Percentiles rank a stretch among this genome's conserved stretches.
phyloP scores from a whole-genome alignment of 306 rosid genomes.

The Glycine latifolia region DNA sequence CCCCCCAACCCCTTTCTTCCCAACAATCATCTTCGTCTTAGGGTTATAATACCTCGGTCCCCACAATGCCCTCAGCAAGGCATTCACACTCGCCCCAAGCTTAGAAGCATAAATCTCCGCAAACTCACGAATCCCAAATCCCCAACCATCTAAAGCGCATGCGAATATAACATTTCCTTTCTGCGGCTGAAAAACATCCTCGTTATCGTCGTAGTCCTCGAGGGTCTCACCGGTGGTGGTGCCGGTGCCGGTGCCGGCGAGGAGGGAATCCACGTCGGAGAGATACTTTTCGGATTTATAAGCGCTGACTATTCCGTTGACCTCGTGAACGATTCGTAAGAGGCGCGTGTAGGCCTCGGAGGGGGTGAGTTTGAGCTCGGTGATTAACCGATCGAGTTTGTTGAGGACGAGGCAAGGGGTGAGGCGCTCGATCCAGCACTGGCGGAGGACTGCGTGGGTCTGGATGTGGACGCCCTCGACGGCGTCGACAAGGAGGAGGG shows the following conservation, averaged over 20 bases:
- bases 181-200: conserved; percentile 84
- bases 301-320: conserved; percentile 82
- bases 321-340: conserved; percentile 76
- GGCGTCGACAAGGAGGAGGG: conserved; percentile 81
- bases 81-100: conserved; percentile 70
- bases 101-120: conserved; percentile 76
- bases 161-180: conserved; percentile 86
- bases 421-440: conserved; percentile 88
- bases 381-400: conserved; percentile 83
- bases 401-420: conserved; percentile 86
- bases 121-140: conserved; percentile 73
- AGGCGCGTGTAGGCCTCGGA: conserved; percentile 73
- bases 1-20: conserved; percentile 68
- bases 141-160: conserved; percentile 95
- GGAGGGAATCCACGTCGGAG: conserved; percentile 78
- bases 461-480: conserved; percentile 96
- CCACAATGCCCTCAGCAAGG: conserved; percentile 75
- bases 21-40: conserved; percentile 78
- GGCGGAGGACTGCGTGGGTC: conserved; percentile 91
- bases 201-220: conserved; percentile 68
- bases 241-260: conserved; percentile 44
- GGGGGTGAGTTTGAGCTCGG: conserved; percentile 75
- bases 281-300: conserved; percentile 79
- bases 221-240: background rate
- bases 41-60: conserved; percentile 72